These are phyloP conservation scores for Diaporthe longicolla DNA, from an alignment of 2,329 filamentous ascomycete species.

Conservation along the genomic window DNA sequence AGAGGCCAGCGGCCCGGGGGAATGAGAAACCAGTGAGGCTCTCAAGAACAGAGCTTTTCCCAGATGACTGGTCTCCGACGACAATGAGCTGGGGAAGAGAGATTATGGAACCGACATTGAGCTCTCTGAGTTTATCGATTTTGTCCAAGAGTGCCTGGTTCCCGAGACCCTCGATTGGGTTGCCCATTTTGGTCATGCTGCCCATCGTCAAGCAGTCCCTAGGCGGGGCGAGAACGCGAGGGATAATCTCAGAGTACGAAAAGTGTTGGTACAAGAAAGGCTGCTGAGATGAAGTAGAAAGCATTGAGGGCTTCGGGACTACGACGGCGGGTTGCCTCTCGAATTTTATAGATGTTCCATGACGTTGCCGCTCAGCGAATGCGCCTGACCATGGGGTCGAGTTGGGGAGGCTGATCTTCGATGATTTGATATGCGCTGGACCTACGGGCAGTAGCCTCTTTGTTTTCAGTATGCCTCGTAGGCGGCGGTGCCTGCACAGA, in stretches of 20 bases:
- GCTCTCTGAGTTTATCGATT: slow-evolving; percentile 48
- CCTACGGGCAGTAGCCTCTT: not conserved
- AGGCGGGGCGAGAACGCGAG: not conserved
- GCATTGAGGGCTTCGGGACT: not conserved
- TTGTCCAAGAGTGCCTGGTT: slow-evolving; percentile 47
- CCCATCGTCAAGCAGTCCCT: not conserved
- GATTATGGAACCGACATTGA: slow-evolving; percentile 47
- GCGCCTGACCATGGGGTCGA: not conserved
- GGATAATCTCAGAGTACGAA: not conserved
- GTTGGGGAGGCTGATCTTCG: not conserved
- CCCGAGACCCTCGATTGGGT: slow-evolving; percentile 39
- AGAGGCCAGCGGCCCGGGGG: slow-evolving; percentile 59
- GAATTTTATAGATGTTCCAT: not conserved
- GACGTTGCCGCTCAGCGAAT: not conserved
- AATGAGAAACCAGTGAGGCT: slow-evolving; percentile 67
- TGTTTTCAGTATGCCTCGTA: not conserved
- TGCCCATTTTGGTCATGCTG: not conserved
- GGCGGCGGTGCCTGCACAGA: not conserved
- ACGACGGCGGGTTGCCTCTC: not conserved
- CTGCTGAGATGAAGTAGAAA: not conserved
- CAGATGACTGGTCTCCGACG: slow-evolving; percentile 87
- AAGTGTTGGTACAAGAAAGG: too few species aligned
- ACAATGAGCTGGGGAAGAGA: slow-evolving; percentile 76
- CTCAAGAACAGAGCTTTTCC: slow-evolving; percentile 88
- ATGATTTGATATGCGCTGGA: not conserved